Base-by-base conservation (phyloP, 768 basidiomycete genomes). In the Leccinum olivaceopallidum region DNA sequence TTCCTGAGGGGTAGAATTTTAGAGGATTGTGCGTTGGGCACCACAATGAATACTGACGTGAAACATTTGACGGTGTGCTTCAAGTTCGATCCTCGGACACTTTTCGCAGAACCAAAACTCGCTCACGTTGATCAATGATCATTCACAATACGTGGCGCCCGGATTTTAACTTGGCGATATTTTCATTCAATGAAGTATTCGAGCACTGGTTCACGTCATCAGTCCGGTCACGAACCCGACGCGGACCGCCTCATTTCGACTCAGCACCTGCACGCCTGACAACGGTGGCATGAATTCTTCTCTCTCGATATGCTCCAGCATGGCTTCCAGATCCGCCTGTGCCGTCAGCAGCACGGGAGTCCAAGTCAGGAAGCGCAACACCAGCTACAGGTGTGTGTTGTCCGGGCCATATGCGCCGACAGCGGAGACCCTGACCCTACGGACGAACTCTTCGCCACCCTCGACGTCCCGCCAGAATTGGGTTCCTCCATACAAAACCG, bases 401-500 rank as follows among this genome's bases (percentile, higher is more conserved):
- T 79, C 73, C 0, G 78, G 80, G 0, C 95, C 96, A 68, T 98
- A 96, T 78, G 78, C 18, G 71, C 75, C 1, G 72, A 74, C 1
- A 71, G 72, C 39, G 9, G n/a, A n/a, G 68, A 39, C 8, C 67
- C 75, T 2, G 82, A 81, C 18, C 42, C 42, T 20, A 10, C 6
- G 2, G 42, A 44, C 5, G n/a, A n/a, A 44, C 42, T 20, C 42
- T 44, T 10, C n/a, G 42, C 37, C 6, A 18, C 2, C 4, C 7
- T 22, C 7, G 62, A 57, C 1, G 8, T 30, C 28, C 28, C 28
- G 28, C 28, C 28, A 30, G 28, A 30, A 37, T 65, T 65, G 58
- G 89, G 80, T 62, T 81, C 81, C 60, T 92, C 90, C 84, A 96
- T 95, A 89, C 90, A 95, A 77, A 92, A 97, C 24, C 95, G 83